phyloP scores from a whole-genome alignment of 768 basidiomycete genomes.

The Russula olivacea region DNA sequence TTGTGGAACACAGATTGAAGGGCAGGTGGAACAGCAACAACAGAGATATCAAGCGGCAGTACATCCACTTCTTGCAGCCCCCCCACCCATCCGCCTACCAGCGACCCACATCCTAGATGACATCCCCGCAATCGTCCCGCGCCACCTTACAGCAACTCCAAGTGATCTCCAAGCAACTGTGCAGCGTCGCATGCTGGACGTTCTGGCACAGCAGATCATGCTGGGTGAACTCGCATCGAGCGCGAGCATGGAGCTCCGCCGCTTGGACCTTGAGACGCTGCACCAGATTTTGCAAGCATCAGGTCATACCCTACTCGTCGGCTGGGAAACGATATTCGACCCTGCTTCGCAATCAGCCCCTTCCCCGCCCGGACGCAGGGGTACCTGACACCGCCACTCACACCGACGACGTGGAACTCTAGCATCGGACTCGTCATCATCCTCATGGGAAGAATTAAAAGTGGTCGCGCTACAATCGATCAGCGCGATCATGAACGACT shows the following conservation, averaged over 20 bases:
- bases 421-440: slow-evolving; percentile 34
- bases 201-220: slow-evolving; percentile 75
- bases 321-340: slow-evolving; percentile 88
- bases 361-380: slow-evolving; percentile 34
- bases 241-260: slow-evolving; percentile 67
- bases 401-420: background rate
- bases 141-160: slow-evolving; percentile 49
- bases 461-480: slow-evolving; percentile 78
- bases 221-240: slow-evolving; percentile 36
- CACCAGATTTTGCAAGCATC: slow-evolving; percentile 87
- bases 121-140: slow-evolving; percentile 69
- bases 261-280: slow-evolving; percentile 84
- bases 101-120: slow-evolving; percentile 85
- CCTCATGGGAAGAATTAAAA: slow-evolving; percentile 84
- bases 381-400: slow-evolving; percentile 32
- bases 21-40: slow-evolving; percentile 58
- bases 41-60: slow-evolving; percentile 25
- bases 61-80: slow-evolving; percentile 57
- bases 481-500: slow-evolving; percentile 60
- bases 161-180: slow-evolving; percentile 62
- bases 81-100: slow-evolving; percentile 82
- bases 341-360: slow-evolving; percentile 33
- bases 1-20: slow-evolving; percentile 15
- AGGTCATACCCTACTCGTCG: slow-evolving; percentile 85
- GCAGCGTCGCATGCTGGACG: slow-evolving; percentile 80